Evolutionary conservation across 768 basidiomycete species (phyloP), one percentile per base, ranked within the genome.

Genomic region (Psilocybe azurescens): DNA sequence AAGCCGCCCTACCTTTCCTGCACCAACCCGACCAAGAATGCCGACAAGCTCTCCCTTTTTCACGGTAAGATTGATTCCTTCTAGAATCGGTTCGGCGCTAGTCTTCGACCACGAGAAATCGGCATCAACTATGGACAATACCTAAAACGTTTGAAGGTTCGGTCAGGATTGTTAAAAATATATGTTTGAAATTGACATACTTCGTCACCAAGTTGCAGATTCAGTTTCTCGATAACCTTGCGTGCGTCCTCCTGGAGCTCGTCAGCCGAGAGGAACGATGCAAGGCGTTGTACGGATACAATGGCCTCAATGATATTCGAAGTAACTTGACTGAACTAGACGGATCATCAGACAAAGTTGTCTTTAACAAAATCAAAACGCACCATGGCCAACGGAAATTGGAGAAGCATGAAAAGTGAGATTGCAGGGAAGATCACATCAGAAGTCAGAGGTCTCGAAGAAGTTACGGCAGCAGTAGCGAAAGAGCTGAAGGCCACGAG

Each of bases 361-460:
- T 38, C 44, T 50, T 49, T 44, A 65, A 16, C 33, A 46, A 46
- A 11, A 58, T 38, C 16, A 41, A 46, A 41, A 71, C 79, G 41
- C 71, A 90, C 90, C 91, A 94, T 91, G 2, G 86, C 90, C 24
- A 96, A 79, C 1, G 94, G 94, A 76, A 95, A 95, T 60, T 90
- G 88, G 32, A 97, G 78, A 0, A 97, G 79, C 86, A 93, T 89
- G 78, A 95, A 96, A 32, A 96, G 77, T 0, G 93, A 90, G 63
- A 99, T 95, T 0, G 93, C 89, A n/a, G 97, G 97, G 83, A 99
- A 99, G 65, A 98, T 96, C 54, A 94, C 78, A 64, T 97, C 95
- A 0, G 91, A 86, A 0, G 97, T 98, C 1, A 99, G 75, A 3
- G 95, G 93, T 30, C 72, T 81, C 0, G 82, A 73, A 3, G 88